Base-by-base conservation (phyloP, 495 filamentous ascomycete genomes). In the Penicillium lividum region DNA sequence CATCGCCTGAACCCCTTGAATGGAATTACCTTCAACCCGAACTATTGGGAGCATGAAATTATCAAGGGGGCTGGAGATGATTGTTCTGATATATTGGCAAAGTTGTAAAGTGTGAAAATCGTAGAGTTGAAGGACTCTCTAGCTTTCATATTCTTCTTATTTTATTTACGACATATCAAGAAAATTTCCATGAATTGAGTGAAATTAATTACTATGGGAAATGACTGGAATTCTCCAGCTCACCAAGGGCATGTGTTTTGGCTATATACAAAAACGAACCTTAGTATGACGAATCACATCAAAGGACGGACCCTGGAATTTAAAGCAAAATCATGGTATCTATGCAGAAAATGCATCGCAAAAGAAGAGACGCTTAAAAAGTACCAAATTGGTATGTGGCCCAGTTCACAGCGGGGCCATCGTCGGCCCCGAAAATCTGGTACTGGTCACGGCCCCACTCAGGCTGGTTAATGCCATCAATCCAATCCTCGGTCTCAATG, bases 381-480 rank as follows among this genome's bases (percentile, higher is more conserved):
- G 70, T 78, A 40, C 73, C 72, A 58, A 90, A 90, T 62, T 77
- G 68, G 70, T 89, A 89, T 48, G 84, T 86, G 8, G 86, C 86
- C 68, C 82, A 81, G 67, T 89, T 81, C 13, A 88, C 74, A 64
- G 83, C 83, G 22, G 85, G 85, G 46, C 79, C 80, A 34, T 78
- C 81, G 27, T 79, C 80, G n/a, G 87, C 86, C n/a, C 74, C 76
- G 64, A 75, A 87, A 65, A 90, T 78, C 72, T 89, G 84, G 73
- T 82, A 69, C 2, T 63, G 50, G 27, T 72, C 60, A 57, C 88
- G 81, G 11, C 84, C 86, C 90, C 90, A 93, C 69, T 89, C 76
- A 7, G 89, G 89, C 56, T 92, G 76, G 70, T 92, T 92, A 73
- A 93, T 90, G 25, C 77, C 89, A 65, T 91, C 89, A 64, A 93